phyloP scores from a whole-genome alignment of 169 alveolate genomes.

The Plasmodium reichenowi region DNA sequence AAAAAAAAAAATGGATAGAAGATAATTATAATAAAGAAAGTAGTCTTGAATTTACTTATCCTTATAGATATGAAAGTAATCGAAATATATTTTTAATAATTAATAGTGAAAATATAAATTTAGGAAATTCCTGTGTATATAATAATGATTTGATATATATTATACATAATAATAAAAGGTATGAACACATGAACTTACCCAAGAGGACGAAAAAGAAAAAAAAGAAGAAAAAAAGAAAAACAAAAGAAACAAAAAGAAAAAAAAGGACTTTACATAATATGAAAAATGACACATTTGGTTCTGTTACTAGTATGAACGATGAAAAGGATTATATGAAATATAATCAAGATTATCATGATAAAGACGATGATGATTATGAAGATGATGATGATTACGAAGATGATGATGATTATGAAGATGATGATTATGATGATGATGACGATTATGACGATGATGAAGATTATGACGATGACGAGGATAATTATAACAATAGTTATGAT shows the following conservation, averaged over 20 bases:
- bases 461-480: too few species aligned
- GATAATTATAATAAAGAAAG: constrained; percentile 35
- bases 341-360: not conserved
- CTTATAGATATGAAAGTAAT: constrained; percentile 61
- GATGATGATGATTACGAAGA: not conserved
- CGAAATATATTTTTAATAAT: constrained; percentile 63
- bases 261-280: constrained; percentile 7
- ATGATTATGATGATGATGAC: too few species aligned
- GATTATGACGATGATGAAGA: too few species aligned
- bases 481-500: too few species aligned
- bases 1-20: not conserved
- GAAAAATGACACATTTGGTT: constrained; percentile 28
- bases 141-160: constrained; percentile 68
- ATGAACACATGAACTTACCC: constrained; percentile 70
- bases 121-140: constrained; percentile 30
- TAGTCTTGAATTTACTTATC: constrained; percentile 52
- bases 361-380: not conserved
- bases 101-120: constrained; percentile 56
- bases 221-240: constrained; percentile 45
- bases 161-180: constrained; percentile 68
- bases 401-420: constrained; percentile 14
- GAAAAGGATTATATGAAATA: constrained; percentile 6
- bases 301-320: not conserved
- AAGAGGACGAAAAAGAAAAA: constrained; percentile 23
- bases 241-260: constrained; percentile 18